Evolutionary conservation across 306 rosid species (phyloP).

Genomic region (Acacia melanoxylon): DNA sequence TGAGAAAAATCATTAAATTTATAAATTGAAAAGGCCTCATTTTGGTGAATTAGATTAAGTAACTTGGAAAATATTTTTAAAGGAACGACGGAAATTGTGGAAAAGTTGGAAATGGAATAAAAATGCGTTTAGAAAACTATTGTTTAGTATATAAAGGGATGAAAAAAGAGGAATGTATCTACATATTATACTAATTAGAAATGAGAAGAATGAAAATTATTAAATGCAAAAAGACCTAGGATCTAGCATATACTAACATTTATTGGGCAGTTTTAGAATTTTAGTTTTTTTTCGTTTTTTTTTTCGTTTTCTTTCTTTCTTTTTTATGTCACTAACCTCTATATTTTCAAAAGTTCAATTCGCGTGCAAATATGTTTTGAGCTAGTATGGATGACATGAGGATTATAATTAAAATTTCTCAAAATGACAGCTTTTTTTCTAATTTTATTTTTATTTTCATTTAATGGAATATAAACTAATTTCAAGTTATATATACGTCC

Average conservation of each 20-base stretch:
- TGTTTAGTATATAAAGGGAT: not conserved
- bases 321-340: no score
- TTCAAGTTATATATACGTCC: no score
- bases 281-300: not conserved
- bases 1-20: not conserved
- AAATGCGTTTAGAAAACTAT: not conserved
- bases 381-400: no score
- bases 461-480: no score
- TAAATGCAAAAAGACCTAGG: not conserved
- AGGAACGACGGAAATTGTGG: not conserved
- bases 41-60: not conserved
- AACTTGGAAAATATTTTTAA: not conserved
- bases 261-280: not conserved
- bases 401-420: no score
- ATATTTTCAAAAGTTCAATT: no score
- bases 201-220: not conserved
- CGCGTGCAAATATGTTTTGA: no score
- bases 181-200: not conserved
- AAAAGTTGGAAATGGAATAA: not conserved
- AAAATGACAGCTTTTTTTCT: no score
- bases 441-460: no score
- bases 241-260: no score
- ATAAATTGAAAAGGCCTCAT: not conserved
- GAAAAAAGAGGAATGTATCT: not conserved
- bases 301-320: no score